Evolutionary conservation across 2,329 filamentous ascomycete genomes (phyloP).

Genomic region (Aspergillus tanneri): DNA sequence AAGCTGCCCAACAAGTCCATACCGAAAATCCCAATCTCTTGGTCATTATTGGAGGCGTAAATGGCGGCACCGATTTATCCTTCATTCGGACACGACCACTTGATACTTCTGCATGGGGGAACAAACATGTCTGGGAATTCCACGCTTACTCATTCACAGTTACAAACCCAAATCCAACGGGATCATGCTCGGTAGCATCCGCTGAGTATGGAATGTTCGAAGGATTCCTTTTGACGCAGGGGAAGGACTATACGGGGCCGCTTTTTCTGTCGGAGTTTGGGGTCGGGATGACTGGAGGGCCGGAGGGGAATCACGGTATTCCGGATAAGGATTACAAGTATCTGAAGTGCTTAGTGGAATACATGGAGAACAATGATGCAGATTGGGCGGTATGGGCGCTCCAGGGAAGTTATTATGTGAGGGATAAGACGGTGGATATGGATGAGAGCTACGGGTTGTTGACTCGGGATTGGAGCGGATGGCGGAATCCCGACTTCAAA

Average conservation of each 20-base stretch:
- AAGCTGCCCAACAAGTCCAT: slow-evolving; percentile 1
- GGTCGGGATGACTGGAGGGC: slow-evolving; percentile 2
- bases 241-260: slow-evolving; percentile 3
- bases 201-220: slow-evolving; percentile 1
- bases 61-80: slow-evolving; percentile 1
- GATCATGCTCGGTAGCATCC: background rate
- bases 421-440: slow-evolving; percentile 3
- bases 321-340: slow-evolving; percentile 2
- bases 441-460: slow-evolving; percentile 5
- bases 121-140: slow-evolving; percentile 5
- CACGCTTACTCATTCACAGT: slow-evolving; percentile 3
- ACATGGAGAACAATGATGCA: slow-evolving; percentile 5
- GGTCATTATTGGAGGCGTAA: slow-evolving; percentile 2
- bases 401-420: slow-evolving; percentile 4
- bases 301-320: background rate
- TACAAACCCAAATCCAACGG: background rate
- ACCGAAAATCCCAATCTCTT: background rate
- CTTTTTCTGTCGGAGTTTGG: slow-evolving; percentile 5
- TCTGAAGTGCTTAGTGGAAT: slow-evolving; percentile 3
- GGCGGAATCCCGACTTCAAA: background rate
- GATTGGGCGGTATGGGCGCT: slow-evolving; percentile 5
- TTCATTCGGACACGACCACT: background rate
- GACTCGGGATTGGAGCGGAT: slow-evolving; percentile 2
- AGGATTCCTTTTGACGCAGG: slow-evolving; percentile 4
- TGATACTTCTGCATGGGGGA: background rate